Evolutionary conservation across 2,329 filamentous ascomycete genomes (phyloP).

Genomic region (Fusarium hainanense): DNA sequence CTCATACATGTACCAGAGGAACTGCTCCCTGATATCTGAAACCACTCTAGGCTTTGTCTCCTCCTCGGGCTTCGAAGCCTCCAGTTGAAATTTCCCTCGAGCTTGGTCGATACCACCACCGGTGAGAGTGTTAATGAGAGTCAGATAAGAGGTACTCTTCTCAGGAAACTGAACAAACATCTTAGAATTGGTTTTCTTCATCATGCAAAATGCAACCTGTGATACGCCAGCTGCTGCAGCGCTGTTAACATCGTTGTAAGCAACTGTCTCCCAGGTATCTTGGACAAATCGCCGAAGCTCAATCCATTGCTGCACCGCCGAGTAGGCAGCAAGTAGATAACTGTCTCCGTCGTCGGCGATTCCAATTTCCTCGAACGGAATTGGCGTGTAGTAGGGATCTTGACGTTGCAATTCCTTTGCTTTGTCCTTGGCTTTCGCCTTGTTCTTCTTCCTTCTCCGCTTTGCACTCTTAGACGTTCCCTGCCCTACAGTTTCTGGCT

Average conservation of each 20-base stretch:
- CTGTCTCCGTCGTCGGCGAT: slow-evolving; percentile 55
- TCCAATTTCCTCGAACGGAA: slow-evolving; percentile 57
- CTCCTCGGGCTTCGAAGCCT: rapidly evolving
- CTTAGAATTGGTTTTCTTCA: slow-evolving; percentile 51
- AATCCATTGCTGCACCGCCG: slow-evolving; percentile 52
- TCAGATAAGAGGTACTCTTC: slow-evolving; percentile 45
- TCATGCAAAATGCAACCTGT: slow-evolving; percentile 55
- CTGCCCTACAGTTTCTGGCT: too few relatives aligned
- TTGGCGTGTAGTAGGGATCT: not conserved
- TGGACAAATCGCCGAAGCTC: slow-evolving; percentile 56
- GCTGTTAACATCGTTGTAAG: slow-evolving; percentile 57
- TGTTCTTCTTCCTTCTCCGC: too few relatives aligned
- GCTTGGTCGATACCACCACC: slow-evolving; percentile 50
- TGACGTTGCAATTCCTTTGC: too few relatives aligned
- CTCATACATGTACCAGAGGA: slow-evolving; percentile 56
- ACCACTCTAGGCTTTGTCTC: slow-evolving; percentile 7
- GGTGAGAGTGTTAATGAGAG: slow-evolving; percentile 56
- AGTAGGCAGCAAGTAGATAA: slow-evolving; percentile 58
- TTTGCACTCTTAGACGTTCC: too few relatives aligned
- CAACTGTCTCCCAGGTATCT: slow-evolving; percentile 56
- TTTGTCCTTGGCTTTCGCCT: too few relatives aligned
- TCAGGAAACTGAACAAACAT: slow-evolving; percentile 61
- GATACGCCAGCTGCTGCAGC: slow-evolving; percentile 58
- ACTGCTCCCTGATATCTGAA: slow-evolving; percentile 57
- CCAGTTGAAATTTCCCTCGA: not conserved